A percentile compares a stretch with the other conserved stretches of the same genome.
phyloP scores from a whole-genome alignment of 768 basidiomycete genomes.

The Lentinula sp. region DNA sequence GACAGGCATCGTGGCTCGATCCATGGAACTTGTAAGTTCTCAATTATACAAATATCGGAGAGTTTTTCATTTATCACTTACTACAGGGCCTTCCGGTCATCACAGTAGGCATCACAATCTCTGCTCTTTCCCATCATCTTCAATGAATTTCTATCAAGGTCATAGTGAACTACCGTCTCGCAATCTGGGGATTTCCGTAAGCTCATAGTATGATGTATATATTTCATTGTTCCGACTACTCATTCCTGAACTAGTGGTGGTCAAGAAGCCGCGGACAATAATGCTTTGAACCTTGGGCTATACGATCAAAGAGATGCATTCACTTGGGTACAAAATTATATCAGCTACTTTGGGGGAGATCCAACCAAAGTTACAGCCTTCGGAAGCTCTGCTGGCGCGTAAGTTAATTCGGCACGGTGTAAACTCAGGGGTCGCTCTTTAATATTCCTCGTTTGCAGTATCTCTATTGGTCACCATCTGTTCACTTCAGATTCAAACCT shows the following conservation, averaged over 20 bases:
- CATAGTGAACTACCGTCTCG: neutral
- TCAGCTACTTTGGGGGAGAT: conserved; percentile 38
- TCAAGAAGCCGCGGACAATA: conserved; percentile 16
- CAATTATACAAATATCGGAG: neutral
- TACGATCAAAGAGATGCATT: conserved; percentile 19
- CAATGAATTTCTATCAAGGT: neutral
- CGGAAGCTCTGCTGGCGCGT: conserved; percentile 4
- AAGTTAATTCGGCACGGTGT: neutral
- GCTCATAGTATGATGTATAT: neutral
- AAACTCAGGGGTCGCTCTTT: neutral
- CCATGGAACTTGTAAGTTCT: neutral
- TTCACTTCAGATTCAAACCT: neutral
- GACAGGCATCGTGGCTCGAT: neutral
- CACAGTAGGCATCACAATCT: neutral
- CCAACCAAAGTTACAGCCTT: conserved; percentile 19
- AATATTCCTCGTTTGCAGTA: neutral
- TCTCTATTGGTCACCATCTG: neutral
- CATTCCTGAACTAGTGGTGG: conserved; percentile 7
- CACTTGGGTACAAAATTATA: conserved; percentile 35
- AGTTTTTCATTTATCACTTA: neutral
- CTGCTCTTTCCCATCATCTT: neutral
- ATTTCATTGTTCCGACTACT: too few species aligned
- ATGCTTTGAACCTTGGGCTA: conserved; percentile 19
- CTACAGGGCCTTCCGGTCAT: neutral
- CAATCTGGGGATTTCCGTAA: conserved; percentile 1